These are phyloP conservation scores for Colletotrichum tanaceti DNA, from an alignment of 2,329 filamentous ascomycete genomes.

Conservation along the genomic window DNA sequence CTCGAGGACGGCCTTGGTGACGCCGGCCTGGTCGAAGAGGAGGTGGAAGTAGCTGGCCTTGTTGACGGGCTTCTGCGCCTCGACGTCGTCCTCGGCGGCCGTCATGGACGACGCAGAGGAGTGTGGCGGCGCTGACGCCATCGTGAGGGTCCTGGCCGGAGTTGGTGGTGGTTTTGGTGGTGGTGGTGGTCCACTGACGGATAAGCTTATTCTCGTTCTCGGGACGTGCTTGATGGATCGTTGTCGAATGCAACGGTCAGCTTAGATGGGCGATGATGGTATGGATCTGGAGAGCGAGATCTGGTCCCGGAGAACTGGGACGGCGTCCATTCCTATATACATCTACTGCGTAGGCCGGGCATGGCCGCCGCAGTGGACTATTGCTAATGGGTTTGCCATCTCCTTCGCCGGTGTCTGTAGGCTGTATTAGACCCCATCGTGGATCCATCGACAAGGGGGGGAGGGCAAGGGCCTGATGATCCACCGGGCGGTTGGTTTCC, in stretches of 20 bases:
- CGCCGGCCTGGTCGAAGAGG: constrained; percentile 67
- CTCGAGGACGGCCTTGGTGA: constrained; percentile 67
- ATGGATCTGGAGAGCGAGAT: constrained; percentile 33
- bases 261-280: constrained; percentile 16
- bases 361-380: constrained; percentile 17
- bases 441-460: constrained; percentile 26
- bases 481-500: constrained; percentile 34
- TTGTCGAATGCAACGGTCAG: neutral
- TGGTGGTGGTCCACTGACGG: neutral
- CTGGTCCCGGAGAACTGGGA: constrained; percentile 27
- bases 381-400: constrained; percentile 33
- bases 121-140: constrained; percentile 41
- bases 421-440: constrained; percentile 29
- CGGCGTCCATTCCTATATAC: constrained; percentile 32
- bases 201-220: constrained; percentile 20
- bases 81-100: constrained; percentile 54
- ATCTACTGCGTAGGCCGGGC: too few species aligned
- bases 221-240: constrained; percentile 7
- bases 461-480: constrained; percentile 8
- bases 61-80: constrained; percentile 52
- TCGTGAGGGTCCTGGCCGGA: neutral
- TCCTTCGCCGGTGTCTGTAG: constrained; percentile 33
- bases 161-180: neutral
- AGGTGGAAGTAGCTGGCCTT: constrained; percentile 61
- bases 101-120: constrained; percentile 49